Evolutionary conservation across 495 filamentous ascomycete species (phyloP).

Genomic region (Tricharina praecox): DNA sequence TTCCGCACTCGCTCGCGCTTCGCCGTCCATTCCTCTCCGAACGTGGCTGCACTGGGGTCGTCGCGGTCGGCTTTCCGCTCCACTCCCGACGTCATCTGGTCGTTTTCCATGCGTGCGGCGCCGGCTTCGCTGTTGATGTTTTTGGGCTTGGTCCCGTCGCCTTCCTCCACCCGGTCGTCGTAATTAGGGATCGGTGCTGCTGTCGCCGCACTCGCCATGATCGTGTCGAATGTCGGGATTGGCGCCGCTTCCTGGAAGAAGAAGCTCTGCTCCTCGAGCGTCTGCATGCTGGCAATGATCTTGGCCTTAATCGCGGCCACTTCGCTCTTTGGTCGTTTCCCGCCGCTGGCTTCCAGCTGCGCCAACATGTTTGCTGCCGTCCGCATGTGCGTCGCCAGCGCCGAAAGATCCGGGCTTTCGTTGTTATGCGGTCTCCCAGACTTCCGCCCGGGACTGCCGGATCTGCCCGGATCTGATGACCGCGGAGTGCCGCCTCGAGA

Average conservation of each 20-base stretch:
- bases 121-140: conserved; percentile 44
- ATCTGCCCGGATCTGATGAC: conserved; percentile 41
- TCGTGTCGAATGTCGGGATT: conserved; percentile 49
- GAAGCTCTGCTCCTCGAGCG: conserved; percentile 63
- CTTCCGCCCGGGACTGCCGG: conserved; percentile 38
- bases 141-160: conserved; percentile 30
- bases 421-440: conserved; percentile 12
- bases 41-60: conserved; percentile 63
- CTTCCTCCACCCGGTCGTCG: conserved; percentile 28
- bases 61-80: conserved; percentile 59
- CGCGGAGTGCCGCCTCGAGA: conserved; percentile 39
- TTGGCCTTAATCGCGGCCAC: conserved; percentile 58
- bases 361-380: conserved; percentile 65
- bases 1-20: conserved; percentile 63
- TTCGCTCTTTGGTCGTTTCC: conserved; percentile 52
- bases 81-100: conserved; percentile 58
- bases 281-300: conserved; percentile 73
- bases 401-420: conserved; percentile 54
- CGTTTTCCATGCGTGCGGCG: conserved; percentile 64
- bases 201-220: conserved; percentile 40
- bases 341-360: conserved; percentile 53
- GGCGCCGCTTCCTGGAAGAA: conserved; percentile 39
- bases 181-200: conserved; percentile 7
- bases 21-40: conserved; percentile 58
- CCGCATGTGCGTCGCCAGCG: conserved; percentile 61